Conservation (phyloP, 306 rosid genomes). For the Cucumis cinereus region DNA sequence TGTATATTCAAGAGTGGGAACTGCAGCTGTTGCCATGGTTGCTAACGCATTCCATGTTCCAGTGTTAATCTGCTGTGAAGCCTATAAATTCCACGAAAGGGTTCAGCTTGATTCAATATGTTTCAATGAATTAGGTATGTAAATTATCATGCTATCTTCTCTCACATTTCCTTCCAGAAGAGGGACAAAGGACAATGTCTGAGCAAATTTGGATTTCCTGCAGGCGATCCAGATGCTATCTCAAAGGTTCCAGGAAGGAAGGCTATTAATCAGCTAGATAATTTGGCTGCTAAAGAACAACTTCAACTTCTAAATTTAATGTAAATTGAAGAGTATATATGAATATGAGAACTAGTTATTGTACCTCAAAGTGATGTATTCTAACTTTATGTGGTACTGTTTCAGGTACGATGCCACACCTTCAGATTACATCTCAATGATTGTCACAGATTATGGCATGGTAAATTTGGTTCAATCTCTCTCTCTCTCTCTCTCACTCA, state of each 20-base stretch:
- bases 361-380: background rate
- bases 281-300: conserved; percentile 37
- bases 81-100: conserved; percentile 90
- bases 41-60: conserved; percentile 76
- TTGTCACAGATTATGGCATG: conserved; percentile 88
- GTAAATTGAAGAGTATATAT: conserved; percentile 18
- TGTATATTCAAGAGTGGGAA: conserved; percentile 82
- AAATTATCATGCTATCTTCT: conserved; percentile 8
- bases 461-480: conserved; percentile 23
- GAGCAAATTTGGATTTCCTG: conserved; percentile 16
- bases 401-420: conserved; percentile 82
- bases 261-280: conserved; percentile 42
- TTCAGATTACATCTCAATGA: conserved; percentile 66
- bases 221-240: conserved; percentile 67
- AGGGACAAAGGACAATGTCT: conserved; percentile 10
- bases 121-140: conserved; percentile 67
- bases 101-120: conserved; percentile 93
- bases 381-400: background rate
- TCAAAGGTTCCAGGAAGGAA: conserved; percentile 58
- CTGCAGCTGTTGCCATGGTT: conserved; percentile 86
- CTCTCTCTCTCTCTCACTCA: background rate
- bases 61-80: conserved; percentile 83
- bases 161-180: background rate
- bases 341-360: background rate
- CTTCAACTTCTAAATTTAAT: conserved; percentile 64